Conservation (phyloP, 257 asterid species). For the Cynanchum wilfordii region DNA sequence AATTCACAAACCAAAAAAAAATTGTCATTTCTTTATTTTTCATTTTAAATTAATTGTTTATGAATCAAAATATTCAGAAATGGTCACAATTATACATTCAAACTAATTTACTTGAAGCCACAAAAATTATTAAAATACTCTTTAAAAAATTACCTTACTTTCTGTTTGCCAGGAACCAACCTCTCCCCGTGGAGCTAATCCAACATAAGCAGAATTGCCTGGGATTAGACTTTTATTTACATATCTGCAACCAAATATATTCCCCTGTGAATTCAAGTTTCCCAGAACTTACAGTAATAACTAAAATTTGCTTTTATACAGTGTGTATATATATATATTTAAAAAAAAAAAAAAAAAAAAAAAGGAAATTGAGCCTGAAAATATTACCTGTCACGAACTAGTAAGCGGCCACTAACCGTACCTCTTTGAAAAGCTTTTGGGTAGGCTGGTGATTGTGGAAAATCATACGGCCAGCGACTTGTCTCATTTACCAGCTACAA, state of each 20-base stretch:
- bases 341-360: neutral
- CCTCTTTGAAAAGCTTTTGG: slow-evolving; percentile 46
- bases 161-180: slow-evolving; percentile 87
- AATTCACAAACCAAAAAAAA: neutral
- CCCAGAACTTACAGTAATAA: neutral
- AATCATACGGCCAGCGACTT: slow-evolving; percentile 69
- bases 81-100: too few relatives aligned
- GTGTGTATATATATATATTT: too few relatives aligned
- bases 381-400: slow-evolving; percentile 53
- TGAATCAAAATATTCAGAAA: too few relatives aligned
- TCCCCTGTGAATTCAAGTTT: neutral
- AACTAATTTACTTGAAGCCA: too few relatives aligned
- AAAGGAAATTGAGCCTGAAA: neutral
- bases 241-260: slow-evolving; percentile 29
- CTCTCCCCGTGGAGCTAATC: slow-evolving; percentile 74
- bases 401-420: slow-evolving; percentile 51
- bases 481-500: slow-evolving; percentile 65
- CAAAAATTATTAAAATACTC: too few relatives aligned
- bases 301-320: neutral
- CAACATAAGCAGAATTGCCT: slow-evolving; percentile 61
- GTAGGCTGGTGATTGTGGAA: slow-evolving; percentile 57
- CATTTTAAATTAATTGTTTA: too few relatives aligned
- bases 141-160: slow-evolving; percentile 64
- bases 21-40: too few relatives aligned
- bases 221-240: slow-evolving; percentile 37